A percentile compares a stretch with the other conserved stretches of the same genome.
phyloP scores from a whole-genome alignment of 2,329 filamentous ascomycete genomes.

The Trichoderma sp. region DNA sequence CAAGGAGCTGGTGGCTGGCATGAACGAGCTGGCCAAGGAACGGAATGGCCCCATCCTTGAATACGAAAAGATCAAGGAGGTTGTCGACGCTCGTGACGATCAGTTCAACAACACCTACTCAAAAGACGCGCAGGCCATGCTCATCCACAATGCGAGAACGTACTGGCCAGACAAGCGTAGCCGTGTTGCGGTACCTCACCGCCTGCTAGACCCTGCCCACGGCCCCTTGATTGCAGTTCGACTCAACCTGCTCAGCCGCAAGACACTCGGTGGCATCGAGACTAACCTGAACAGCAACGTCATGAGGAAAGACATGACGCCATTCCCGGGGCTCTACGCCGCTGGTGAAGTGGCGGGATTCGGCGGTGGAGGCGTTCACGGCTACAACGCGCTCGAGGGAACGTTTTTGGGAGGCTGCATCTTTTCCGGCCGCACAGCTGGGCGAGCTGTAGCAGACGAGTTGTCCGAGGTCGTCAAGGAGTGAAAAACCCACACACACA shows the following conservation, averaged over 20 bases:
- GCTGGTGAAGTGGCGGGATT: constrained; percentile 63
- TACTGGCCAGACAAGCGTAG: constrained; percentile 57
- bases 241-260: constrained; percentile 62
- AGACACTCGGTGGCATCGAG: constrained; percentile 62
- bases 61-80: constrained; percentile 44
- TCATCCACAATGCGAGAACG: constrained; percentile 56
- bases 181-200: constrained; percentile 56
- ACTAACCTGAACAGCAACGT: constrained; percentile 59
- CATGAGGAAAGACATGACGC: constrained; percentile 49
- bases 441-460: constrained; percentile 55
- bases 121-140: constrained; percentile 64
- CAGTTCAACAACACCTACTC: constrained; percentile 59
- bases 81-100: constrained; percentile 54
- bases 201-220: constrained; percentile 53
- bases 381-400: constrained; percentile 62
- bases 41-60: constrained; percentile 51
- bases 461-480: constrained; percentile 23
- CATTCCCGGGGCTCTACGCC: constrained; percentile 58
- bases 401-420: constrained; percentile 65
- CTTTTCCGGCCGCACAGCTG: constrained; percentile 60
- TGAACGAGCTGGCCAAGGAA: constrained; percentile 57
- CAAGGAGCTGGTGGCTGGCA: constrained; percentile 55
- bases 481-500: neutral
- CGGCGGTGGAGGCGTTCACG: constrained; percentile 63
- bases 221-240: constrained; percentile 62